Conservation (phyloP, 805 yeast species). For the Jamesozyma piceae region DNA sequence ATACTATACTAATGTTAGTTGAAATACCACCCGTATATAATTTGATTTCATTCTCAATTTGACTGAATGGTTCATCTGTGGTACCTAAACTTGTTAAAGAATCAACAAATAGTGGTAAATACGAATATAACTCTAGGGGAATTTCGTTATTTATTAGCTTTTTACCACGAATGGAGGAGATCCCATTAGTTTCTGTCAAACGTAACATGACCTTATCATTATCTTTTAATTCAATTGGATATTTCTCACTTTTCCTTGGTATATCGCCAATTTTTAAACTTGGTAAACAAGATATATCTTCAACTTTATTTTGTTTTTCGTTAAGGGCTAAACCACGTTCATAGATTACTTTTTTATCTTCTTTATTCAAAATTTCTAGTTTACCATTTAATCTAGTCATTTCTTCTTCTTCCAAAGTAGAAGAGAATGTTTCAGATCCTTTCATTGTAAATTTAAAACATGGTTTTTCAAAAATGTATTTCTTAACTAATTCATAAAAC, state of each 20-base stretch:
- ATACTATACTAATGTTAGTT: constrained; percentile 47
- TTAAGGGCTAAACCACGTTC: constrained; percentile 52
- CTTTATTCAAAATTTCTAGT: constrained; percentile 37
- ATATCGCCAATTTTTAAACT: constrained; percentile 69
- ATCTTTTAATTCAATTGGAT: constrained; percentile 28
- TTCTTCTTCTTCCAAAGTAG: constrained; percentile 48
- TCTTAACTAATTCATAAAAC: constrained; percentile 50
- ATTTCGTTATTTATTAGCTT: constrained; percentile 46
- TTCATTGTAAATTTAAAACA: constrained; percentile 65
- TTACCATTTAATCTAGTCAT: constrained; percentile 37
- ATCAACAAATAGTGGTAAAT: constrained; percentile 65
- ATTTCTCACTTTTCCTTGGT: constrained; percentile 40
- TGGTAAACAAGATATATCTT: constrained; percentile 74
- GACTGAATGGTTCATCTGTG: constrained; percentile 53
- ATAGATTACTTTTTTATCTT: constrained; percentile 49
- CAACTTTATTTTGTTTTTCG: constrained; percentile 54
- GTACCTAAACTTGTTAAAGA: constrained; percentile 89
- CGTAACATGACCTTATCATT: constrained; percentile 33
- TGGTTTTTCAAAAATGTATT: constrained; percentile 45
- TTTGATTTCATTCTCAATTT: constrained; percentile 77
- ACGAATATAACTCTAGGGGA: constrained; percentile 56
- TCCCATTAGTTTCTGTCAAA: constrained; percentile 67
- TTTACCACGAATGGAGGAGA: constrained; percentile 65
- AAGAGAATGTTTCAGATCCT: constrained; percentile 53
- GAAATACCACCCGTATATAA: constrained; percentile 76